Evolutionary conservation across 495 filamentous ascomycete species (phyloP), one percentile per base, ranked within the genome.

Genomic region (Penicillium robsamsonii): DNA sequence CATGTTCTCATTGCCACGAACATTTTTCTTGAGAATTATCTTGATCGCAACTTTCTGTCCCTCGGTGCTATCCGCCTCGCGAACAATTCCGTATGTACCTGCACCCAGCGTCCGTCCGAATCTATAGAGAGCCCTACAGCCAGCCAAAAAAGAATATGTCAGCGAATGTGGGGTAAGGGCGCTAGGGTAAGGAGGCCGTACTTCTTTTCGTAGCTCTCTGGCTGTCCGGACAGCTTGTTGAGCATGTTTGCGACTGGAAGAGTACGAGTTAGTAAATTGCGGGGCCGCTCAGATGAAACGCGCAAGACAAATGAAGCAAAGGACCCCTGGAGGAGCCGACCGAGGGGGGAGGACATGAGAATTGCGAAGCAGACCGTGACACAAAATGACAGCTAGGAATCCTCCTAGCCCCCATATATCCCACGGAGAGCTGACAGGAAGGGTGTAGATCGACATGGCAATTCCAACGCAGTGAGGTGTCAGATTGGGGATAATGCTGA

Each of bases 1-100:
- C 94, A 99, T 99, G 68, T 85, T 84, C 75, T 99, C 94, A 62
- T 97, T 97, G 52, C 94, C 95, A 57, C 90, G 91, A 66, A 99
- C 94, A 76, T 96, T 97, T 76, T 96, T 97, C 84, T 99, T 99
- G 61, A 99, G 79, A 68, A 99, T 99, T 69, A 99, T 97, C 81
- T 99, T 99, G 70, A 99, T 81, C 18, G 94, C 94, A 42, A 96
- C 94, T 75, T 96, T 96, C 59, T 91, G 89, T 13, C 81, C 83
- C 22, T 86, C 81, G 49, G 84, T 78, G 50, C 71, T 66, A 50
- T 96, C 91, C 46, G 94, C 94, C 73, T 99, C 94, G 56, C 94
- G 85, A 60, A 99, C 94, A 65, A 99, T 97, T 60, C 94, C 94
- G 77, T 99, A 99, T 63, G 94, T 99, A 53, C 94, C 94, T 46